A percentile compares a stretch with the other conserved stretches of the same genome.
These are phyloP conservation scores for Trifolium dubium DNA, from an alignment of 306 rosid genomes.

Conservation along the genomic window DNA sequence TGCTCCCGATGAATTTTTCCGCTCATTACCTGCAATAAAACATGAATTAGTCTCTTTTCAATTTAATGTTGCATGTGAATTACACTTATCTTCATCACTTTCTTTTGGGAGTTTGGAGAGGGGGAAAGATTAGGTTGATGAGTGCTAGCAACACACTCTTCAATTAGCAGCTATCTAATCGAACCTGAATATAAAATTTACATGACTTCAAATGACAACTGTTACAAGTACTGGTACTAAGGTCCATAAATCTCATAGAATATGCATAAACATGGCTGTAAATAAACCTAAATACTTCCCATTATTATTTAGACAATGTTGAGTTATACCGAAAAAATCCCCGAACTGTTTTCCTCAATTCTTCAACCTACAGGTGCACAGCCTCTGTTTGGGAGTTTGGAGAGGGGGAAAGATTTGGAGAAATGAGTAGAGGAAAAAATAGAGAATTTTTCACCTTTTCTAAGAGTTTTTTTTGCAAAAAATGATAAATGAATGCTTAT, in stretches of 20 bases:
- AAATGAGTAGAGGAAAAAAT: too few relatives aligned
- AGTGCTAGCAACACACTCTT: not conserved
- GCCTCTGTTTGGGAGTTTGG: not conserved
- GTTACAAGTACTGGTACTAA: not conserved
- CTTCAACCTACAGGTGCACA: not conserved
- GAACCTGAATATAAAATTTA: not conserved
- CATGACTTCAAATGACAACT: not conserved
- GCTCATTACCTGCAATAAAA: not conserved
- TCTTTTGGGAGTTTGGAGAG: too few relatives aligned
- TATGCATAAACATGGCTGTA: not conserved
- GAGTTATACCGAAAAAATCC: not conserved
- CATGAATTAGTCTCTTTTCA: slow-evolving; percentile 25
- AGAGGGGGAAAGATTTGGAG: too few relatives aligned
- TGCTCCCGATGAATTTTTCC: slow-evolving; percentile 27
- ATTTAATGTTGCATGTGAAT: not conserved
- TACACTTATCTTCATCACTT: slow-evolving; percentile 20
- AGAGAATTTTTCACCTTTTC: too few relatives aligned
- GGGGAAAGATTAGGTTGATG: too few relatives aligned
- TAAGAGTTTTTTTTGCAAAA: too few relatives aligned
- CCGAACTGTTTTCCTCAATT: not conserved
- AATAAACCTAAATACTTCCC: not conserved
- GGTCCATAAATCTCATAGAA: not conserved
- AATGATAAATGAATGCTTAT: too few relatives aligned
- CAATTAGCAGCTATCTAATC: not conserved
- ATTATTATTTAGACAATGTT: not conserved